These are phyloP conservation scores for Moesziomyces antarcticus DNA, from an alignment of 1,284 basidiomycete genomes.

Conservation along the genomic window DNA sequence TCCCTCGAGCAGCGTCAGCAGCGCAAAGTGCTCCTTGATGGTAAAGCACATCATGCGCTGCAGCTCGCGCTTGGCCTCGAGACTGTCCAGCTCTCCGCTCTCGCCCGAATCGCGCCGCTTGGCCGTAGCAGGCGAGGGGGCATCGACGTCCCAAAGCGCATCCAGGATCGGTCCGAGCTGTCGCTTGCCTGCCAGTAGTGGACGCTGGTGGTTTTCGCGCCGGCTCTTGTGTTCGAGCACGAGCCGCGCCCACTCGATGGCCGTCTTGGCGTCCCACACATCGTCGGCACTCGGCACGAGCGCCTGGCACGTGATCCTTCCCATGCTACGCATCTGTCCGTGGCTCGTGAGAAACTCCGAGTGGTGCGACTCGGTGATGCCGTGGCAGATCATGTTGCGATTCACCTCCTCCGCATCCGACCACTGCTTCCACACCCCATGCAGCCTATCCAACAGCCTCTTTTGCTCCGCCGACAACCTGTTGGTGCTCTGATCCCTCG, in stretches of 20 bases:
- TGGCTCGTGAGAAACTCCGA: slow-evolving; percentile 32
- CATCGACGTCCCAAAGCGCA: slow-evolving; percentile 20
- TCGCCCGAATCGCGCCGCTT: slow-evolving; percentile 1
- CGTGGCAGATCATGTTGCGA: slow-evolving; percentile 40
- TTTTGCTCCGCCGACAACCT: slow-evolving; percentile 37
- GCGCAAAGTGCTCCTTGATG: slow-evolving; percentile 42
- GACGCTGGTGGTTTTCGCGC: slow-evolving; percentile 17
- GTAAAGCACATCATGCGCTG: slow-evolving; percentile 30
- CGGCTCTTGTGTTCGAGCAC: slow-evolving; percentile 39
- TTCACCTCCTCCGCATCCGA: slow-evolving; percentile 47
- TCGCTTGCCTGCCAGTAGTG: slow-evolving; percentile 23
- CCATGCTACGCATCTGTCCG: slow-evolving; percentile 35
- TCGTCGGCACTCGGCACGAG: slow-evolving; percentile 39
- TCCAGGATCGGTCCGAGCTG: slow-evolving; percentile 42
- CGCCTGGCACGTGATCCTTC: slow-evolving; percentile 30
- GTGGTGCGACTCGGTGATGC: slow-evolving; percentile 46
- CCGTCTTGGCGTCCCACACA: slow-evolving; percentile 44
- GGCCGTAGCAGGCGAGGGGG: slow-evolving; percentile 4
- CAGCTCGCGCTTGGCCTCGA: slow-evolving; percentile 10
- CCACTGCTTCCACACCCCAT: slow-evolving; percentile 47
- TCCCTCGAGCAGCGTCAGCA: slow-evolving; percentile 35
- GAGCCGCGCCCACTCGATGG: slow-evolving; percentile 40
- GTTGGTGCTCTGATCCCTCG: slow-evolving; percentile 23
- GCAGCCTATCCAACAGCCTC: slow-evolving; percentile 23
- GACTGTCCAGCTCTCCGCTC: background rate